Base-by-base conservation (phyloP, 2,329 filamentous ascomycete species). In the Fusarium palustre region DNA sequence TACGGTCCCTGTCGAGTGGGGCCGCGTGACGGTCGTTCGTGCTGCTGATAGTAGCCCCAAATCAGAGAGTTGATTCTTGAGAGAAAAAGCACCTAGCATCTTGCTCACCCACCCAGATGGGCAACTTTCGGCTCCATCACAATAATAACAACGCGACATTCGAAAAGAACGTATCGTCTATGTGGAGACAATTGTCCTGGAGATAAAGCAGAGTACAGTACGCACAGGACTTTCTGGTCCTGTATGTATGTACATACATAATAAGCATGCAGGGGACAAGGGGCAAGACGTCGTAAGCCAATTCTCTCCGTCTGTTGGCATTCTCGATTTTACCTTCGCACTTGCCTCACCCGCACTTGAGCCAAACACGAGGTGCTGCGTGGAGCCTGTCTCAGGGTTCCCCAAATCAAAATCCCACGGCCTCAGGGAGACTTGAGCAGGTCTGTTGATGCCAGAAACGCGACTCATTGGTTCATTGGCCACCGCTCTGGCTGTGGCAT, bases 311-410 rank as follows among this genome's bases (percentile, higher is more conserved):
- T 68, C 66, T 42, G 46, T 48, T 62, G 36, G 45, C 31, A 52
- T 58, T 42, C 47, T 52, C 30, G 13, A 45, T 38, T 65, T 52
- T 52, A 41, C 48, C 69, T 67, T 64, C 61, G 48, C 65, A 69
- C 59, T 59, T 67, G 59, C 52, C 48, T 54, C 33, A 28, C 53
- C 60, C 71, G 61, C 70, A 65, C 68, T 64, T 59, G 31, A 38
- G 55, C 59, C 66, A 73, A 74, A 75, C 73, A 75, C 73, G 73
- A 75, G 72, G 71, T 71, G 42, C 43, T 53, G 57, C 60, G 66
- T 75, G 72, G 73, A 70, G 73, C 63, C 70, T 69, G 72, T 66
- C 70, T 66, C 64, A 72, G 69, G 68, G 76, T 76, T 77, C 74
- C 72, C 75, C 75, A 75, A 75, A 71, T 74, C 73, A 71, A 59